phyloP scores from a whole-genome alignment of 2,329 filamentous ascomycete genomes.

The Tolypocladium endophyticum region DNA sequence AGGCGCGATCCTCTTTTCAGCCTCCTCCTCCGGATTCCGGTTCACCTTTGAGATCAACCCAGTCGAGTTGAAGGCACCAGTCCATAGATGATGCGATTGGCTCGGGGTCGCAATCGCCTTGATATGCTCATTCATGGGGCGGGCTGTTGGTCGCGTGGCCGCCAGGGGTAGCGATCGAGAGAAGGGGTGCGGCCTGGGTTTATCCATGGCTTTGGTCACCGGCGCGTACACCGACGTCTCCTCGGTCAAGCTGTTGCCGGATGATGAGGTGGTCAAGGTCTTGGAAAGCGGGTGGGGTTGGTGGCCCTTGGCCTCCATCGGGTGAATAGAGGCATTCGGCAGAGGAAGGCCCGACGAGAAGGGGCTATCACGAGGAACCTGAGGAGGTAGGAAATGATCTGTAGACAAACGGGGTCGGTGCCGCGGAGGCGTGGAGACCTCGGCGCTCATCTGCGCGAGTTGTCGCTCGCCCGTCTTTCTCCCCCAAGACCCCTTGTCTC shows the following conservation, averaged over 20 bases:
- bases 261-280: slow-evolving; percentile 78
- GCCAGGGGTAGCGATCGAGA: slow-evolving; percentile 28
- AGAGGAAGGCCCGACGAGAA: slow-evolving; percentile 46
- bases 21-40: slow-evolving; percentile 62
- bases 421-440: slow-evolving; percentile 47
- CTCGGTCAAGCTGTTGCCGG: slow-evolving; percentile 64
- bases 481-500: slow-evolving; percentile 55
- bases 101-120: slow-evolving; percentile 34
- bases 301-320: slow-evolving; percentile 32
- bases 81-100: slow-evolving; percentile 49
- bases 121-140: slow-evolving; percentile 17
- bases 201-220: slow-evolving; percentile 13
- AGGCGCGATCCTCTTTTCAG: slow-evolving; percentile 54
- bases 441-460: slow-evolving; percentile 37
- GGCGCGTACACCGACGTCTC: slow-evolving; percentile 39
- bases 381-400: slow-evolving; percentile 63
- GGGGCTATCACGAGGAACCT: slow-evolving; percentile 49
- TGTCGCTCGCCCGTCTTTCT: slow-evolving; percentile 47
- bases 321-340: slow-evolving; percentile 42
- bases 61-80: slow-evolving; percentile 86
- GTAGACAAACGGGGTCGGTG: slow-evolving; percentile 65
- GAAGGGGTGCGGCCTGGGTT: slow-evolving; percentile 21
- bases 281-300: slow-evolving; percentile 77
- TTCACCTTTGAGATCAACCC: slow-evolving; percentile 93
- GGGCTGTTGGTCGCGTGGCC: slow-evolving; percentile 22